Evolutionary conservation across 768 basidiomycete genomes (phyloP), one percentile per base, ranked within the genome.

Genomic region (Cubamyces sp.): DNA sequence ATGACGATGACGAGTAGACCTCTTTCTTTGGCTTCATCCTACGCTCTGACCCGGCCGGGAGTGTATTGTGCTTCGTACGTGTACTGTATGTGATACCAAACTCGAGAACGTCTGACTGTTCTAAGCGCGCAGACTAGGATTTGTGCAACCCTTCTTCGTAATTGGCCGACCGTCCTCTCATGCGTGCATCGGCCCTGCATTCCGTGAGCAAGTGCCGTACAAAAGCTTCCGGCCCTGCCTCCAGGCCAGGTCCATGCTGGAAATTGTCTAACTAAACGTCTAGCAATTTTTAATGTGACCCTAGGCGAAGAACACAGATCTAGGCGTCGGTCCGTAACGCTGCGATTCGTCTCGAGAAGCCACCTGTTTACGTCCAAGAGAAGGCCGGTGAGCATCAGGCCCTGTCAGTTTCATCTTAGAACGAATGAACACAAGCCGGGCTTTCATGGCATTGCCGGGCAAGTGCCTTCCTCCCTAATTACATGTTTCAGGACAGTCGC

Each of bases 1-100:
- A 61, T 3, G 69, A 57, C 48, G 65, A 68, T 68, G 73, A 73
- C 50, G 74, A 75, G 51, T 73, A 74, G 45, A 40, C 11, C 34
- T 21, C 45, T 16, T 34, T 5, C n/a, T 19, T 16, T 12, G 9
- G 34, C 15, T 43, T 25, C 40, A 7, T 42, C 1, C 30, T 25
- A 16, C 19, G 23, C 7, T 15, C 52, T 25, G 37, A 30, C 25
- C 3, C 21, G 14, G 42, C 19, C 61, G 15, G 64, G 40, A 50
- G 23, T 50, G 42, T 56, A 49, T 30, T 14, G 39, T 16, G 34
- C 42, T 47, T 43, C 57, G 63, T 60, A 60, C 60, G 59, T 64
- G 49, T 57, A 57, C 19, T 57, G 64, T 61, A 60, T 60, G 54
- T 57, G 47, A 57, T 53, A 49, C 26, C 21, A 11, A 4, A 5